Evolutionary conservation across 108 stramenopile genomes (phyloP).

Genomic region (Cyclotella baltica): DNA sequence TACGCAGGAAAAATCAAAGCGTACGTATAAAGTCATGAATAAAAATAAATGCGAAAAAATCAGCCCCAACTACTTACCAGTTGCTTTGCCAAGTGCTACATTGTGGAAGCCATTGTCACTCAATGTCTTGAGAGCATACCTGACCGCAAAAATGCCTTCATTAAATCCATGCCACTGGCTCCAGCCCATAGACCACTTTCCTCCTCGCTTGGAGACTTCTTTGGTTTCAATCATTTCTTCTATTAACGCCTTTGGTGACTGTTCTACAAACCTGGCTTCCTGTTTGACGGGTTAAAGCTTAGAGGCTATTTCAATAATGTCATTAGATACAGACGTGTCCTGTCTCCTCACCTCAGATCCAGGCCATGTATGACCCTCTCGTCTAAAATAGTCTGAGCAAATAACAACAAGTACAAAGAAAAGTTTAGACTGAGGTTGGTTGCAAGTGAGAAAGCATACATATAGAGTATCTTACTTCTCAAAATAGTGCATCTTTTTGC

Average conservation of each 20-base stretch:
- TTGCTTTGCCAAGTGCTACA: slow-evolving; percentile 44
- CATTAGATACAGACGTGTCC: too few relatives aligned
- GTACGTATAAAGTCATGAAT: neutral
- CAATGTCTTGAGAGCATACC: slow-evolving; percentile 51
- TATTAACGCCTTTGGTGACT: slow-evolving; percentile 6
- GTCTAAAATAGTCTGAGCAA: slow-evolving; percentile 28
- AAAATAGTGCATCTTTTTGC: slow-evolving; percentile 41
- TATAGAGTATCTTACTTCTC: slow-evolving; percentile 5
- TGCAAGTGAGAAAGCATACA: too few relatives aligned
- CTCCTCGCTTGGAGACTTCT: slow-evolving; percentile 38
- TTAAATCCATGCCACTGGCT: slow-evolving; percentile 54
- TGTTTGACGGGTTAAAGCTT: too few relatives aligned
- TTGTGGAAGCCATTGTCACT: slow-evolving; percentile 54
- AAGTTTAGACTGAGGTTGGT: too few relatives aligned
- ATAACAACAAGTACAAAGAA: neutral
- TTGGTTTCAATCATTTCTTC: slow-evolving; percentile 40
- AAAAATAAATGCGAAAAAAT: neutral
- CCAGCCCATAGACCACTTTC: slow-evolving; percentile 49
- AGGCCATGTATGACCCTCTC: slow-evolving; percentile 53
- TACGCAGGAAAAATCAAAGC: too few relatives aligned
- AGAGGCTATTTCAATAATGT: too few relatives aligned
- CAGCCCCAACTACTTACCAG: neutral
- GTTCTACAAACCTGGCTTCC: slow-evolving; percentile 27
- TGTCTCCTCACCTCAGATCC: slow-evolving; percentile 36
- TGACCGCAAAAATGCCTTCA: slow-evolving; percentile 52